Evolutionary conservation across 129 eudicot genomes (phyloP), one percentile per base, ranked within the genome.

Genomic region (Artemisia tridentata): DNA sequence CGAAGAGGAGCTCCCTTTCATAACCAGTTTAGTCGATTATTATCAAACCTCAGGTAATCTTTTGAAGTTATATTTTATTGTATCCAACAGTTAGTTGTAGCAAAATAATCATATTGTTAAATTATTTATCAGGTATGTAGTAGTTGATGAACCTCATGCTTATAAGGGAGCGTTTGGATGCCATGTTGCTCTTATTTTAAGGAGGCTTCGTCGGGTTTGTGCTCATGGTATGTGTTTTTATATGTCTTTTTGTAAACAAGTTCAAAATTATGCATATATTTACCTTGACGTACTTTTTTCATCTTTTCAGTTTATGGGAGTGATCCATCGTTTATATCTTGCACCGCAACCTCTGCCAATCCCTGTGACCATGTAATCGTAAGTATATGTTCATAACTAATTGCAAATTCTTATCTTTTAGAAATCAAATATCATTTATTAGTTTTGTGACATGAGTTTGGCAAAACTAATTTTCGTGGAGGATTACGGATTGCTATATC

Each of bases 81-180:
- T 51, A 18, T 16, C 47, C 7, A 49, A 9, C 11, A 16, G 11
- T 76, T 49, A 16, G 43, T 8, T 71, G n/a, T 51, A 17, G 13
- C 38, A 29, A 5, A 34, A 62, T 25, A 31, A 3, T 21, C 16
- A 10, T 67, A 34, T 6, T n/a, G 21, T 53, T 14, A 34, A 29
- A 49, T 59, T 31, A 19, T 41, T 5, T 48, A 18, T 18, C 79
- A 93, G 97, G 82, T 93, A 78, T 84, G 83, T 93, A 63, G 74
- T 93, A 48, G 79, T 93, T 84, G 99, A 93, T 80, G 99, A 93
- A 86, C 96, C 99, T 71, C 99, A 93, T 81, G 65, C 69, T 18
- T 93, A 93, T 73, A 93, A 90, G 78, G 99, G 99, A 68, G 86
- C 93, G 56, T 93, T 93, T 83, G 99, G 99, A 65, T 89, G 96